Evolutionary conservation across 139 green algal genomes (phyloP).

Genomic region (Haematococcus sp.): DNA sequence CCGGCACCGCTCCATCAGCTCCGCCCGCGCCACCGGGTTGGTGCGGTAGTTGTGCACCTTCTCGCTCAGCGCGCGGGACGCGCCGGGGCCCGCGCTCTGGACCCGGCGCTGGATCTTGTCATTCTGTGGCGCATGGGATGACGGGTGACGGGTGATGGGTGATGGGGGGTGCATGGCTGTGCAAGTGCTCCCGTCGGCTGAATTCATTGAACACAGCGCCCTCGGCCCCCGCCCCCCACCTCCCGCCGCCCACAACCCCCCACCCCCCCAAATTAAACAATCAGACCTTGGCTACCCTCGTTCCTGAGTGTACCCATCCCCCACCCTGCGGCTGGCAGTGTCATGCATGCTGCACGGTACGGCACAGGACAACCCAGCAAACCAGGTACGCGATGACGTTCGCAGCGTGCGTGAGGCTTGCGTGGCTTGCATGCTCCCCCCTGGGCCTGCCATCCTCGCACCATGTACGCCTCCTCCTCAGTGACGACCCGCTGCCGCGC

Average conservation of each 20-base stretch:
- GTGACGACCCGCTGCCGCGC: neutral
- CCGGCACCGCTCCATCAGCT: neutral
- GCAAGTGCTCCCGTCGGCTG: neutral
- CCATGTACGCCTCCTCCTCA: slow-evolving; percentile 8
- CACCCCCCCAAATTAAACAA: too few relatives aligned
- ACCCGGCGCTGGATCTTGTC: slow-evolving; percentile 13
- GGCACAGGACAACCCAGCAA: too few relatives aligned
- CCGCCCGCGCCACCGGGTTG: neutral
- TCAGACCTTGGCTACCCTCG: too few relatives aligned
- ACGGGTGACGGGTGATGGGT: too few relatives aligned
- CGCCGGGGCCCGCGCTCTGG: slow-evolving; percentile 7
- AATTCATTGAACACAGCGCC: neutral
- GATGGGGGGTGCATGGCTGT: neutral
- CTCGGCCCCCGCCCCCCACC: too few relatives aligned
- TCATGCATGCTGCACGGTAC: too few relatives aligned
- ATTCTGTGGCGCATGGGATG: neutral
- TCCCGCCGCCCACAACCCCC: too few relatives aligned
- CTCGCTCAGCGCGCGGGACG: slow-evolving; percentile 10
- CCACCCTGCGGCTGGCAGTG: too few relatives aligned
- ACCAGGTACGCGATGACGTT: too few relatives aligned
- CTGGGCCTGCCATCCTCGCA: neutral
- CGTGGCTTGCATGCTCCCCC: too few relatives aligned
- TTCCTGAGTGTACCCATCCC: too few relatives aligned
- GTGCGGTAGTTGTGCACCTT: slow-evolving; percentile 25
- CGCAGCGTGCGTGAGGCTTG: too few relatives aligned